These are phyloP conservation scores for Cylindrotheca fusiformis DNA, from an alignment of 108 stramenopile species.

Conservation along the genomic window DNA sequence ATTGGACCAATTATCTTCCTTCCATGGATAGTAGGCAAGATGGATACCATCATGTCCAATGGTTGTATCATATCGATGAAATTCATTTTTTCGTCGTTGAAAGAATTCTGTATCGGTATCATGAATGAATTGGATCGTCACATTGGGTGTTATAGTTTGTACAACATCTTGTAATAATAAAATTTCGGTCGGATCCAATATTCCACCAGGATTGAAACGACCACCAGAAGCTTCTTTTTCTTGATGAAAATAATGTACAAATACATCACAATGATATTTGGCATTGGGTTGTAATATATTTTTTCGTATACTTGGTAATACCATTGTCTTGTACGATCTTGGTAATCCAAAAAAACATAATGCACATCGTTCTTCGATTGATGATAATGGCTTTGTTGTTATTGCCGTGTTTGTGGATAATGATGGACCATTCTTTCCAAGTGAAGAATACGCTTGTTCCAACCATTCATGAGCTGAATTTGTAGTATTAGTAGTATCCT, in stretches of 20 bases:
- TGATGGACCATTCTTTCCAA: too few relatives aligned
- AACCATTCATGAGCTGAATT: too few relatives aligned
- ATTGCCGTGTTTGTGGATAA: too few relatives aligned
- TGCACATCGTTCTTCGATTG: constrained; percentile 29
- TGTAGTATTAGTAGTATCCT: too few relatives aligned
- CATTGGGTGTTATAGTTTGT: not conserved
- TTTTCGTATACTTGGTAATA: constrained; percentile 40
- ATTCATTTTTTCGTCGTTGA: constrained; percentile 6
- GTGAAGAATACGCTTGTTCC: too few relatives aligned
- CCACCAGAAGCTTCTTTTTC: constrained; percentile 23
- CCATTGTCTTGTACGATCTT: constrained; percentile 33
- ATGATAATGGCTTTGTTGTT: too few relatives aligned
- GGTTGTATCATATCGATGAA: constrained; percentile 27
- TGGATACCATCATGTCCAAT: constrained; percentile 9
- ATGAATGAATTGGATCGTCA: constrained; percentile 7
- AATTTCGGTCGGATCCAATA: constrained; percentile 28
- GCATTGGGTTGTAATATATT: constrained; percentile 40
- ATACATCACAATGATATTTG: constrained; percentile 38
- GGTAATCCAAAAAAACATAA: constrained; percentile 41
- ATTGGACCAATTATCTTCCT: not conserved
- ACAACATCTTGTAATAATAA: constrained; percentile 25
- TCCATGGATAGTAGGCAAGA: constrained; percentile 24
- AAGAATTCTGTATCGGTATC: constrained; percentile 29
- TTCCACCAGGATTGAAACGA: constrained; percentile 27
- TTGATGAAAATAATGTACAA: constrained; percentile 31